Evolutionary conservation across 2,329 filamentous ascomycete species (phyloP).

Genomic region (Colletotrichum eremochloae): DNA sequence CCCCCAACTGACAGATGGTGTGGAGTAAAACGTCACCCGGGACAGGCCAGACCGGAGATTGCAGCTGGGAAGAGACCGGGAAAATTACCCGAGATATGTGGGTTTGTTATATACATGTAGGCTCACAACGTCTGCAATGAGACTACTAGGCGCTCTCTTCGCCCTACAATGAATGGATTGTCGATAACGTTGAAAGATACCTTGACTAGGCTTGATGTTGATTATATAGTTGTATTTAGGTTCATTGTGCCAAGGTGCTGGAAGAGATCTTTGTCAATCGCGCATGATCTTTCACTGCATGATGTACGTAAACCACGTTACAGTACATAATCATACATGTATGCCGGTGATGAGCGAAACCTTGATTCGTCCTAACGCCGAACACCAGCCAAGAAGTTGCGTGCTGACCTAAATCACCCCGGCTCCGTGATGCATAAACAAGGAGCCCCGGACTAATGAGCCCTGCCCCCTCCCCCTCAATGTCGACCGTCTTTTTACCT

Average conservation of each 20-base stretch:
- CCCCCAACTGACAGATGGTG: background rate
- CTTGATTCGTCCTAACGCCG: slow-evolving; percentile 22
- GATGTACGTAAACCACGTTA: background rate
- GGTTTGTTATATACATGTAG: background rate
- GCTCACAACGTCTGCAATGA: slow-evolving; percentile 16
- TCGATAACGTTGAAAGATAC: slow-evolving; percentile 2
- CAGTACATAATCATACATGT: slow-evolving; percentile 5
- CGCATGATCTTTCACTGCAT: background rate
- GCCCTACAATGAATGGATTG: slow-evolving; percentile 13
- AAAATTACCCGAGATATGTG: slow-evolving; percentile 23
- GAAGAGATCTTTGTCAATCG: background rate
- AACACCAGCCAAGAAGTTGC: background rate
- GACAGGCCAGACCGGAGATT: slow-evolving; percentile 27
- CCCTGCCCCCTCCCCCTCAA: background rate
- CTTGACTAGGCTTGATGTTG: background rate
- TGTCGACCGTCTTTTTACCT: background rate
- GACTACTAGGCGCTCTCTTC: background rate
- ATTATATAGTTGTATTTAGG: background rate
- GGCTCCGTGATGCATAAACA: slow-evolving; percentile 14
- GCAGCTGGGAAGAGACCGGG: slow-evolving; percentile 5
- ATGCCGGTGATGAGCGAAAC: slow-evolving; percentile 9
- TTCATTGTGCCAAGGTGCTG: slow-evolving; percentile 7
- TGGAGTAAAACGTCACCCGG: slow-evolving; percentile 3
- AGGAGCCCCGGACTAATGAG: slow-evolving; percentile 14
- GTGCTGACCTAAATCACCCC: slow-evolving; percentile 6